A percentile compares a stretch with the other conserved stretches of the same genome.
Evolutionary conservation across 257 asterid genomes (phyloP).

Genomic region (Solanum clarkiae): DNA sequence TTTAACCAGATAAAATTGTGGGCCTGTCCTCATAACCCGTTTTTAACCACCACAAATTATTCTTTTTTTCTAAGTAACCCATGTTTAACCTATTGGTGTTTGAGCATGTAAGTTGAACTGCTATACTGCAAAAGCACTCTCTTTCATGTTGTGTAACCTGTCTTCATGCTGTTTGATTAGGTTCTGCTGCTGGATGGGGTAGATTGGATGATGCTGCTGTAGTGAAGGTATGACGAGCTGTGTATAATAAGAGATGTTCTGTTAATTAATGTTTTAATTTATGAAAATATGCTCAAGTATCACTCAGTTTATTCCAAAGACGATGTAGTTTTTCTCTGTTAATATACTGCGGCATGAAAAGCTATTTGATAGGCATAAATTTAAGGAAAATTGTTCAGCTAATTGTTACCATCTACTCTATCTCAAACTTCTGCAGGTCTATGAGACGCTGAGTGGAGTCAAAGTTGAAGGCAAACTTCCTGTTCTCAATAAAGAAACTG

Average conservation of each 20-base stretch:
- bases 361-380: neutral
- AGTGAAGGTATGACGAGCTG: slow-evolving; percentile 58
- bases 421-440: slow-evolving; percentile 42
- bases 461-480: slow-evolving; percentile 74
- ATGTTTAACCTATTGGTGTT: neutral
- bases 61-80: neutral
- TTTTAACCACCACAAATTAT: neutral
- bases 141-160: neutral
- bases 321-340: neutral
- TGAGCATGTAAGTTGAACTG: neutral
- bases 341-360: neutral
- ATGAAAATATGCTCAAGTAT: neutral
- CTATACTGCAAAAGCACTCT: neutral
- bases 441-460: slow-evolving; percentile 90
- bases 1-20: neutral
- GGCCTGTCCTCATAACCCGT: neutral
- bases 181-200: slow-evolving; percentile 99
- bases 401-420: neutral
- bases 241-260: neutral
- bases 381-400: neutral
- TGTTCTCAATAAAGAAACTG: slow-evolving; percentile 49
- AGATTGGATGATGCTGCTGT: slow-evolving; percentile 89
- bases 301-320: neutral
- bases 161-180: slow-evolving; percentile 16
- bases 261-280: neutral